Evolutionary conservation across 305 asterid species (phyloP).

Genomic region (Solanum chacoense): DNA sequence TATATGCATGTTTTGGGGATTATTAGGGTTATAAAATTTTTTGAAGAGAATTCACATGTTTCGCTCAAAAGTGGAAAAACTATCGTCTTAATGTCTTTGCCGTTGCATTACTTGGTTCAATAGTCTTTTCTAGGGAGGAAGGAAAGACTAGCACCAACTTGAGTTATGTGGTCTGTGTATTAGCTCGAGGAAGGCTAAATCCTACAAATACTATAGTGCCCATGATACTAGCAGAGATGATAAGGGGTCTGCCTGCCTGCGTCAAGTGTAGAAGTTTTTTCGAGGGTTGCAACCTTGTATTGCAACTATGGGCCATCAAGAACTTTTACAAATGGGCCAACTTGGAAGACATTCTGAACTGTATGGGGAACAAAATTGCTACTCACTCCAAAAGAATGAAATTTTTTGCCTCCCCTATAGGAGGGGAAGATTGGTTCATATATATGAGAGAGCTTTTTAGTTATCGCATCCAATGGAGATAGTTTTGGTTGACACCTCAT

Average conservation of each 20-base stretch:
- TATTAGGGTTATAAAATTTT: neutral
- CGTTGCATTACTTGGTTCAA: neutral
- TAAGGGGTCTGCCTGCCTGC: neutral
- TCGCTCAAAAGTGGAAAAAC: neutral
- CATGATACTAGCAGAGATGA: neutral
- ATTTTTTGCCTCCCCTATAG: neutral
- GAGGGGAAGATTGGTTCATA: neutral
- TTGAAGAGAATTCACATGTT: neutral
- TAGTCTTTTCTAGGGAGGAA: neutral
- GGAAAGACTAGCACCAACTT: neutral
- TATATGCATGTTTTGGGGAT: neutral
- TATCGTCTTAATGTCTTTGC: neutral
- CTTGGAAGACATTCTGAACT: neutral
- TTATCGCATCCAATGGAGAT: neutral
- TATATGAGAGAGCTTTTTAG: neutral
- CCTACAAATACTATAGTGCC: neutral
- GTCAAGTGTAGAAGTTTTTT: neutral
- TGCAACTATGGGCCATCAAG: neutral
- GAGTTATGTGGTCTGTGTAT: neutral
- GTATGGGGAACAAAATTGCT: neutral
- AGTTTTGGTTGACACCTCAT: neutral
- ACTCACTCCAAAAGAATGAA: neutral
- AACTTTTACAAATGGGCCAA: neutral
- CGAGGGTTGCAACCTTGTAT: neutral
- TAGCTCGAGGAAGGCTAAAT: neutral